Percentiles rank a stretch among this genome's conserved stretches.
Conservation (phyloP, 2,329 filamentous ascomycete species). For the Tolypocladium ovalisporum region DNA sequence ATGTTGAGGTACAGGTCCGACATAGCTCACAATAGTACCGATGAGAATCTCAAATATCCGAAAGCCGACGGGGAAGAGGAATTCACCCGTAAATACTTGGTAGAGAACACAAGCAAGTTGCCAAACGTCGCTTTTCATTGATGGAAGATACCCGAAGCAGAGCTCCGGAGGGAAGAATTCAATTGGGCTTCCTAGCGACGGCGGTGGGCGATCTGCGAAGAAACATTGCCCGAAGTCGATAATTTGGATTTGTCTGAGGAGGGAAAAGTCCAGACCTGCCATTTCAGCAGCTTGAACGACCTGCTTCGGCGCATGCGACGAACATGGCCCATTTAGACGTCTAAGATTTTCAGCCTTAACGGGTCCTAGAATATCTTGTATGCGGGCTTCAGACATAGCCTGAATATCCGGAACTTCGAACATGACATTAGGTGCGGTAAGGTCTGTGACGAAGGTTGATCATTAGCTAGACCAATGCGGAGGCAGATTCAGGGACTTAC, state of each 20-base stretch:
- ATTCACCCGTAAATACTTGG: background rate
- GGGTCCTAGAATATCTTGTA: constrained; percentile 1
- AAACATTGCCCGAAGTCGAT: constrained; percentile 4
- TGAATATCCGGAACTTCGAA: constrained; percentile 3
- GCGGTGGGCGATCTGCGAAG: constrained; percentile 2
- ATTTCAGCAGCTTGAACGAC: background rate
- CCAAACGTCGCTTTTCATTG: constrained; percentile 4
- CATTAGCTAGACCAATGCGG: too few relatives aligned
- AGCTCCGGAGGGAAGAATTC: constrained; percentile 5
- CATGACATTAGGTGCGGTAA: constrained; percentile 1
- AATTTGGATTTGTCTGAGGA: constrained; percentile 1
- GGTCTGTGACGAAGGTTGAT: too few relatives aligned
- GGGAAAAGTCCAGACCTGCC: constrained; percentile 2
- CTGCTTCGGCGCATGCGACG: constrained; percentile 3
- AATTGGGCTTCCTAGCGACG: constrained; percentile 2
- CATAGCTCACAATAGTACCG: background rate
- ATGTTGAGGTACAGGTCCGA: constrained; percentile 2
- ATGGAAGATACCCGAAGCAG: constrained; percentile 4
- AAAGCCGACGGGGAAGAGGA: constrained; percentile 1
- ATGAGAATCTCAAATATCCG: constrained; percentile 4
- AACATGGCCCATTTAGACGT: background rate
- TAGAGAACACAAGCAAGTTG: constrained; percentile 2
- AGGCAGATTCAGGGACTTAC: too few relatives aligned
- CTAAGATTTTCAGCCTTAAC: constrained; percentile 1
- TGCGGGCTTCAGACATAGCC: background rate